A percentile compares a stretch with the other conserved stretches of the same genome.
These are phyloP conservation scores for Limnomonas spitsbergensis DNA, from an alignment of 139 green algal species.

Conservation along the genomic window DNA sequence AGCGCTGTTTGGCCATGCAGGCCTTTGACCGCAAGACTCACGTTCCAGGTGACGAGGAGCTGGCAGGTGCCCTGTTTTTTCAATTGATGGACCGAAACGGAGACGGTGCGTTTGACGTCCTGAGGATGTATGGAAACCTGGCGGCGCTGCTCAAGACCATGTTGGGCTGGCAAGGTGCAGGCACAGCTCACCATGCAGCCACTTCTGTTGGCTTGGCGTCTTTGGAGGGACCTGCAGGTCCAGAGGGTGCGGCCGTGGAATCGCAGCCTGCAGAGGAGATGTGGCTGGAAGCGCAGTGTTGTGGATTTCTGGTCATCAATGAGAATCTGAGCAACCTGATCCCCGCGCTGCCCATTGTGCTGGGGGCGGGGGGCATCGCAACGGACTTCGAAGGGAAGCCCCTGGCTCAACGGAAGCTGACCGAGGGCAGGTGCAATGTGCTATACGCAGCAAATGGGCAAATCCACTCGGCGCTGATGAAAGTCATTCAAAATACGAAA, in stretches of 20 bases:
- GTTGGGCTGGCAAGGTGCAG: conserved; percentile 11
- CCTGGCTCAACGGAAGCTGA: background rate
- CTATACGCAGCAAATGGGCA: conserved; percentile 15
- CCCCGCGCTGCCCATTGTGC: conserved; percentile 20
- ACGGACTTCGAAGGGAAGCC: conserved; percentile 1
- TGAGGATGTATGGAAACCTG: conserved; percentile 26
- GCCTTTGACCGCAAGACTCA: conserved; percentile 16
- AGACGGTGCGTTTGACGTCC: conserved; percentile 28
- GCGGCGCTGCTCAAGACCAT: conserved; percentile 7
- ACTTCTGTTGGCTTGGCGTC: too few species aligned
- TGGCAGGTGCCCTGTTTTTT: conserved; percentile 2
- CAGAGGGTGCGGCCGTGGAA: background rate
- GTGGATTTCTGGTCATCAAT: conserved; percentile 19
- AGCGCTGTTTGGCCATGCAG: too few species aligned
- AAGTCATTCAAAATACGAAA: too few species aligned
- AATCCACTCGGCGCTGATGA: too few species aligned
- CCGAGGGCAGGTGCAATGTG: conserved; percentile 17
- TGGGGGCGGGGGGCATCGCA: conserved; percentile 19
- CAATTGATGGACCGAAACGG: conserved; percentile 16
- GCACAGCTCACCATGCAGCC: background rate
- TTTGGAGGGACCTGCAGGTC: background rate
- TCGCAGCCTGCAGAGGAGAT: background rate
- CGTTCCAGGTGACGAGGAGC: background rate
- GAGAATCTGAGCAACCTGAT: conserved; percentile 32
- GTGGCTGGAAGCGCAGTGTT: conserved; percentile 21